These are phyloP conservation scores for Cladophialophora carrionii DNA, from an alignment of 2,329 filamentous ascomycete genomes.

Conservation along the genomic window DNA sequence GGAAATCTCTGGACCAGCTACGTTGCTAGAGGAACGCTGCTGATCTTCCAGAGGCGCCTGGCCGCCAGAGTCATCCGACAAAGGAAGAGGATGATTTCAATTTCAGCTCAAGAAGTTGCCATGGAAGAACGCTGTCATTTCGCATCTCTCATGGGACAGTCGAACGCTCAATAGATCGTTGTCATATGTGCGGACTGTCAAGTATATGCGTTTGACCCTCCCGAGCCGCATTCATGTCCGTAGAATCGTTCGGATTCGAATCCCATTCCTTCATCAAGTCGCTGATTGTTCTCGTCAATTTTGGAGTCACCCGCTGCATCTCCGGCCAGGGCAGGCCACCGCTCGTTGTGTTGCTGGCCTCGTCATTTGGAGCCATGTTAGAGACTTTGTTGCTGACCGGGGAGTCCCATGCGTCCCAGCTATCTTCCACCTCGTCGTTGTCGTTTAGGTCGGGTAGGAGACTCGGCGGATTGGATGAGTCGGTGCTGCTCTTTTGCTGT, in stretches of 20 bases:
- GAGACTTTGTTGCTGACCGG: slow-evolving; percentile 39
- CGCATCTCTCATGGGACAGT: not conserved
- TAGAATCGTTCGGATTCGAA: slow-evolving; percentile 15
- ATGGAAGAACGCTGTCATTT: not conserved
- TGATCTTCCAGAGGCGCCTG: not conserved
- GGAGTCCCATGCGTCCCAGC: slow-evolving; percentile 62
- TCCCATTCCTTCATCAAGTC: slow-evolving; percentile 92
- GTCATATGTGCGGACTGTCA: slow-evolving; percentile 28
- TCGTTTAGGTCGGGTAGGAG: slow-evolving; percentile 32
- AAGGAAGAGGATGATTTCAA: not conserved
- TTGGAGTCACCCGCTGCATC: slow-evolving; percentile 72
- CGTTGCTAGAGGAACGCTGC: slow-evolving; percentile 6
- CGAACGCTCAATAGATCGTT: not conserved
- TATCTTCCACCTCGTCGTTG: slow-evolving; percentile 54
- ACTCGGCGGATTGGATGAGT: slow-evolving; percentile 36
- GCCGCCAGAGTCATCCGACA: not conserved
- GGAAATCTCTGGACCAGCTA: not conserved
- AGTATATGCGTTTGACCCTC: slow-evolving; percentile 19
- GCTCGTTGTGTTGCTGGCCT: not conserved
- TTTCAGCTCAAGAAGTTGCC: not conserved
- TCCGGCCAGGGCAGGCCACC: slow-evolving; percentile 63
- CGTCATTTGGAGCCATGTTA: not conserved
- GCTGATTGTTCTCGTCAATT: slow-evolving; percentile 79
- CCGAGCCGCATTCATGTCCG: not conserved
- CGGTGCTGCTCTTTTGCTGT: slow-evolving; percentile 32